Percentiles rank a stretch among this genome's conserved stretches.
phyloP scores from a whole-genome alignment of 148 eudicot genomes.

The Nepenthes mirabilis region DNA sequence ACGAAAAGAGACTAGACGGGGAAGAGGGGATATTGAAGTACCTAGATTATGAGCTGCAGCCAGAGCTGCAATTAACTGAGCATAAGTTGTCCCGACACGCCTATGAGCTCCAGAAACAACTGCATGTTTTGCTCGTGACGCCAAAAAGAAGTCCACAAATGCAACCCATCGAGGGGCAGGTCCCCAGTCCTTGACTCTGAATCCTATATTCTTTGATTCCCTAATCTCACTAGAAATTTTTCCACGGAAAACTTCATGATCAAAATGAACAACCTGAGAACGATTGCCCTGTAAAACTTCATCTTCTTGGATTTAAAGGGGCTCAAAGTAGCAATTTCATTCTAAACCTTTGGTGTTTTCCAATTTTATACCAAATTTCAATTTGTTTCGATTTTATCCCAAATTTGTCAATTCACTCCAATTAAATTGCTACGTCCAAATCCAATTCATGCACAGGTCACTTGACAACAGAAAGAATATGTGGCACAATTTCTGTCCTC shows the following conservation, averaged over 20 bases:
- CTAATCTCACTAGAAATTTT: conserved; percentile 31
- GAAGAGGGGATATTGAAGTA: conserved; percentile 8
- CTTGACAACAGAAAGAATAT: no score
- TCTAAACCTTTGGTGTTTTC: no score
- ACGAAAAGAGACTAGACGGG: conserved; percentile 1
- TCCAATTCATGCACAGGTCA: no score
- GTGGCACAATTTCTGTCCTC: no score
- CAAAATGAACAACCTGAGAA: conserved; percentile 67
- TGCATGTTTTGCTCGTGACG: conserved; percentile 80
- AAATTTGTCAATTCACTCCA: no score
- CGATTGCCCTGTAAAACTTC: background rate
- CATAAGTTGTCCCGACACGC: conserved; percentile 92
- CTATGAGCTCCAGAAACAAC: conserved; percentile 82
- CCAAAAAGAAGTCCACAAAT: conserved; percentile 91
- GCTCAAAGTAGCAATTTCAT: no score
- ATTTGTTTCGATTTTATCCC: no score
- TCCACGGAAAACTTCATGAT: conserved; percentile 50
- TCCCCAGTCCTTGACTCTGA: conserved; percentile 86
- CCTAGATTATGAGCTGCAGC: conserved; percentile 68
- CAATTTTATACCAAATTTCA: no score
- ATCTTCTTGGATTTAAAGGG: no score
- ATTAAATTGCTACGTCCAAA: no score
- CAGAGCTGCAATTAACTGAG: conserved; percentile 75
- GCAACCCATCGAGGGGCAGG: conserved; percentile 99
- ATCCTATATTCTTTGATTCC: conserved; percentile 20